Conservation (phyloP, 305 asterid genomes). For the Caryopteris hybrid region DNA sequence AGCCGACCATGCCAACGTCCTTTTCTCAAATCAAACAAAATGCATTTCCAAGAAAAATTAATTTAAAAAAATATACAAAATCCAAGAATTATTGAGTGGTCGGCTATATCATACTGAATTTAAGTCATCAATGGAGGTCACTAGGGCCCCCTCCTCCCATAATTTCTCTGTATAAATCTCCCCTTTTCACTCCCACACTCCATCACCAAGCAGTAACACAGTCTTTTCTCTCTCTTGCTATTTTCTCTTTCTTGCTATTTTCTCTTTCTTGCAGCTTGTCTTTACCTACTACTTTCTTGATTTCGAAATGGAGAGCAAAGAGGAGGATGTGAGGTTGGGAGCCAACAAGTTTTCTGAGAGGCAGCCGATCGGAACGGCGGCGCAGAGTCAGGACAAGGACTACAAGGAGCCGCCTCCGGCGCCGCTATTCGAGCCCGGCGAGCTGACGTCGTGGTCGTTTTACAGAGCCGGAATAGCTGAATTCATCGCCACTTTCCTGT, state of each 20-base stretch:
- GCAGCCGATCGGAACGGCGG: slow-evolving; percentile 45
- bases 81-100: slow-evolving; percentile 12
- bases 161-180: slow-evolving; percentile 9
- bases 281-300: neutral
- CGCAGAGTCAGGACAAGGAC: slow-evolving; percentile 43
- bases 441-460: slow-evolving; percentile 38
- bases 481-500: slow-evolving; percentile 38
- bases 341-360: slow-evolving; percentile 35
- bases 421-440: slow-evolving; percentile 36
- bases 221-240: neutral
- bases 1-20: slow-evolving; percentile 10
- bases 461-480: slow-evolving; percentile 42
- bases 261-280: too few relatives aligned
- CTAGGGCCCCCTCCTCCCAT: neutral
- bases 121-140: slow-evolving; percentile 12
- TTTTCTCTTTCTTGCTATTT: neutral
- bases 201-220: neutral
- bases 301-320: slow-evolving; percentile 30
- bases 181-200: neutral
- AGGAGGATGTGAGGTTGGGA: slow-evolving; percentile 36
- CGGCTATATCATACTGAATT: slow-evolving; percentile 19
- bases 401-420: slow-evolving; percentile 48
- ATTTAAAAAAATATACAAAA: neutral
- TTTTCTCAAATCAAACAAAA: slow-evolving; percentile 12
- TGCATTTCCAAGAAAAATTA: neutral